Percentiles rank a stretch among this genome's conserved stretches.
phyloP scores from a whole-genome alignment of 768 basidiomycete genomes.

The Fomitopsis serialis region DNA sequence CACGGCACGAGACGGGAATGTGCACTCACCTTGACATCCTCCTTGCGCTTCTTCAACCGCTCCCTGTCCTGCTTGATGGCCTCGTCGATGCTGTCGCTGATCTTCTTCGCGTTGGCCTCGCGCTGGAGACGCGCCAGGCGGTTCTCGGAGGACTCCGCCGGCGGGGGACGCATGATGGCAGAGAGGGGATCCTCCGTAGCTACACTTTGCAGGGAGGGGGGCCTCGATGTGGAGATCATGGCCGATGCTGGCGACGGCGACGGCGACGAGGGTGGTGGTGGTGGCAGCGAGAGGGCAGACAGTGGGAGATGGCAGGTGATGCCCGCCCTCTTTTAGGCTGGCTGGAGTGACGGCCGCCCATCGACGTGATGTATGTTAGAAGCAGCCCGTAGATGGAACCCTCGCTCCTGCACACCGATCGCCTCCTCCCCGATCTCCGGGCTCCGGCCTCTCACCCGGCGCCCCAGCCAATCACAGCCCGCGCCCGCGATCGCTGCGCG shows the following conservation, averaged over 20 bases:
- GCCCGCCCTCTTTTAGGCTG: neutral
- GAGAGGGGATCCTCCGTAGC: conserved; percentile 57
- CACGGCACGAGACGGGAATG: too few species aligned
- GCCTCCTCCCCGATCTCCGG: neutral
- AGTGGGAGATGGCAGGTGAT: neutral
- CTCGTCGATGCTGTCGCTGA: conserved; percentile 81
- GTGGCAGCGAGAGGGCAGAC: conserved; percentile 10
- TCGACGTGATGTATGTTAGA: conserved; percentile 2
- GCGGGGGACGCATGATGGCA: conserved; percentile 58
- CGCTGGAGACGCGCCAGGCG: conserved; percentile 52
- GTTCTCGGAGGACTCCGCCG: conserved; percentile 60
- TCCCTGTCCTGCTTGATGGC: conserved; percentile 68
- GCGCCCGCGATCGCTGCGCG: neutral
- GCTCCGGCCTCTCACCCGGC: neutral
- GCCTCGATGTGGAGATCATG: conserved; percentile 45
- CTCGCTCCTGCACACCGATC: neutral
- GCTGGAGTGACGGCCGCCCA: neutral
- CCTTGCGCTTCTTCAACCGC: conserved; percentile 54
- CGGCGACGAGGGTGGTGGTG: conserved; percentile 7
- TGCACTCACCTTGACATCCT: conserved; percentile 63
- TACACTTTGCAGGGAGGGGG: conserved; percentile 61
- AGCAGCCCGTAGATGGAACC: neutral
- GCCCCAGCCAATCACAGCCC: neutral
- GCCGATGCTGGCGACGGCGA: conserved; percentile 21
- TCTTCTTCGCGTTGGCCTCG: conserved; percentile 70